These are phyloP conservation scores for Chenopodium album DNA, from an alignment of 148 eudicot species.

Conservation along the genomic window DNA sequence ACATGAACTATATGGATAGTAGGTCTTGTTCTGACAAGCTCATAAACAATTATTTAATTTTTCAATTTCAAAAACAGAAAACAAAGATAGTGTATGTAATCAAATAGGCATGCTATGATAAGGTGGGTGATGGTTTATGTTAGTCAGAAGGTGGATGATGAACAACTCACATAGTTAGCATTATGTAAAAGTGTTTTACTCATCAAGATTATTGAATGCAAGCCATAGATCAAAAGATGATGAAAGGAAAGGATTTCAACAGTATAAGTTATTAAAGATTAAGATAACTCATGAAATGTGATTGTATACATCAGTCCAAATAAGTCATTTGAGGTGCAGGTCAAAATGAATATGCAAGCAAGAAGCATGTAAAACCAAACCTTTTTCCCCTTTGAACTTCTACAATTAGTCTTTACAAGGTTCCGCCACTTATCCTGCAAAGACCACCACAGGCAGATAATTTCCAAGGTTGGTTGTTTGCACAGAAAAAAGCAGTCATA, in stretches of 20 bases:
- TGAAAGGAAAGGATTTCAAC: not conserved
- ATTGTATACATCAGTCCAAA: not conserved
- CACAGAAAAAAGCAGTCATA: not conserved
- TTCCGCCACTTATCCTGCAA: constrained; percentile 83
- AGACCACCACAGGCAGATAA: constrained; percentile 10
- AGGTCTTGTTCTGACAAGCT: not conserved
- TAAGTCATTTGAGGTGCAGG: not conserved
- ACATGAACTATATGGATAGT: not conserved
- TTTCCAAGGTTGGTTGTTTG: constrained; percentile 4
- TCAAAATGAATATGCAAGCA: not conserved
- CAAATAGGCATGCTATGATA: not conserved
- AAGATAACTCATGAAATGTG: not conserved
- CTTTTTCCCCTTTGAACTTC: constrained; percentile 32
- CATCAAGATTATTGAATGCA: not conserved
- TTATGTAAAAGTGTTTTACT: not conserved
- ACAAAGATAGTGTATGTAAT: not conserved
- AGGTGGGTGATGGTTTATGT: not conserved
- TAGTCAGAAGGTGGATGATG: not conserved
- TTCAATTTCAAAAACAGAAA: not conserved
- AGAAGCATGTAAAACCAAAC: constrained; percentile 30
- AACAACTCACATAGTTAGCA: not conserved
- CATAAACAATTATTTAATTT: not conserved
- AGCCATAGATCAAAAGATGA: not conserved
- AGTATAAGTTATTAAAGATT: not conserved
- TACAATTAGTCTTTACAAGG: constrained; percentile 52